Base-by-base conservation (phyloP, 2,329 filamentous ascomycete genomes). In the Arthrobotrys entomopaga region DNA sequence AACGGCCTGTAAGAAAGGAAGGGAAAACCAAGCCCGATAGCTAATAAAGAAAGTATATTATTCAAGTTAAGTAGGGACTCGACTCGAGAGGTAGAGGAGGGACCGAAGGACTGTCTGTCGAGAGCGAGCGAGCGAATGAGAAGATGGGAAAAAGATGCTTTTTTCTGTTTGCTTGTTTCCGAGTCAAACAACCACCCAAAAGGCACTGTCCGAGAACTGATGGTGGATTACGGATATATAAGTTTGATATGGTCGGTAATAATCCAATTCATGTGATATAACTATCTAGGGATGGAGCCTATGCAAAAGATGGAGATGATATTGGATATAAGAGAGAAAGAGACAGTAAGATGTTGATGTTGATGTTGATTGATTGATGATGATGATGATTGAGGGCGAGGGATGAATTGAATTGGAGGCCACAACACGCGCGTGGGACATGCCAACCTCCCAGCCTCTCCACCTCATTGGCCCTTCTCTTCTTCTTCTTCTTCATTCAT, bases 81-180 rank as follows among this genome's bases (percentile, higher is more conserved):
- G 42, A 46, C 15, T 46, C 2, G 57, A 22, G 57, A 22, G n/a
- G 48, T 34, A 43, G n/a, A 42, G 60, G 29, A 34, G 34, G n/a
- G 49, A 56, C 56, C 24, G 46, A 48, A 43, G 48, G 46, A 22
- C 19, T 19, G 46, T 54, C 15, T n/a, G 24, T 65, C 43, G 64
- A 46, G 65, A 42, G 24, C 26, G 65, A 50, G 20, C 46, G 48
- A 52, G 60, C 52, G 59, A 43, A 53, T 43, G 54, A 70, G 50
- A 22, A 34, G 57, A 34, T 22, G 34, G 53, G 24, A 49, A 43
- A 54, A 46, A 20, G 48, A 54, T 10, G 16, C 43, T 61, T 50
- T 61, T 50, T 53, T 52, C 49, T 66, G 53, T 66, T 59, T 66
- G 64, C 24, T n/a, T 34, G 29, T 34, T 34, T 34, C 26, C 10